Base-by-base conservation (phyloP, 345 rosid species). In the Sisymbrium irio region DNA sequence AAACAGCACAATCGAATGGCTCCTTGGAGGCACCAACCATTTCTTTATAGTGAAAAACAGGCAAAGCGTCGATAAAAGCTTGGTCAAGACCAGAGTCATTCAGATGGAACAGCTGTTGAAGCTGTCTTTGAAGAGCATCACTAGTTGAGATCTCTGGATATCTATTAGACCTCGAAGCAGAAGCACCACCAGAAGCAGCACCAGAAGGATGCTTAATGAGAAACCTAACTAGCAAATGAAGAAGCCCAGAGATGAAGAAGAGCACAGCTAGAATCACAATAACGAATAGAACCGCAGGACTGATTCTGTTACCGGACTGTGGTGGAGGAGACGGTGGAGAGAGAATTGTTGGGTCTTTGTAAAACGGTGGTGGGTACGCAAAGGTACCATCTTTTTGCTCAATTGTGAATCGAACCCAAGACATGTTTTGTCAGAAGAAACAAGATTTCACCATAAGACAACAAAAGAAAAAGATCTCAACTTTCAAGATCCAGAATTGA, bases 1-100 rank as follows among this genome's bases (percentile, higher is more conserved):
- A 91, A 75, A 91, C 97, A 4, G 97, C 92, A n/a, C 97, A 91
- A 77, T 91, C 97, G 44, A 87, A 91, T 1, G 88, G 97, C 78
- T 91, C 92, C 22, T 88, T 84, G 13, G 79, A 60, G 6, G 51
- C 68, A 79, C 92, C 92, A 50, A 88, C 85, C 17, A 91, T 83
- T 72, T 91, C 92, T 66, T 81, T 87, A 76, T 83, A 91, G 62
- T 83, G 88, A 65, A 91, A 91, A 64, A 91, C 97, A 67, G 97
- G 97, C 46, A 91, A 85, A 20, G 95, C 94, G 50, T 91, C 97
- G 4, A 91, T 91, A 63, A 91, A 88, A 62, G 97, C 91, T 80
- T 91, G 97, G 78, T 89, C 97, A 59, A 91, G 81, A 61, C 97
- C 97, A 50, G 97, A 91, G 71, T 91, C 97, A 69, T 91, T 92